Conservation (phyloP, 2,329 filamentous ascomycete genomes). For the Nemania sp. region DNA sequence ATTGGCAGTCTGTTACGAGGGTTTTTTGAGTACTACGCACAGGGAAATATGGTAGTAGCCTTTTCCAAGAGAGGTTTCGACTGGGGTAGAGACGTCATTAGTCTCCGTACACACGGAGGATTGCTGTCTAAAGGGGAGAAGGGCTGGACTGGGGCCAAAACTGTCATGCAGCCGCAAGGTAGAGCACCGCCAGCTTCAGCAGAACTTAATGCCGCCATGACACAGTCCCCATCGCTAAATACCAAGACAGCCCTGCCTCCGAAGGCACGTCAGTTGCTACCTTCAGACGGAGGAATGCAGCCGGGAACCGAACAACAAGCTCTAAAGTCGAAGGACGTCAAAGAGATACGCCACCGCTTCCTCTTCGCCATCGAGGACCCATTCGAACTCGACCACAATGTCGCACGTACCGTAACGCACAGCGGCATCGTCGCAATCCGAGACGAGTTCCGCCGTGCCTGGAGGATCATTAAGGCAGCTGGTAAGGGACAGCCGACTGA, state of each 20-base stretch:
- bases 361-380: slow-evolving; percentile 93
- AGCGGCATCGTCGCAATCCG: slow-evolving; percentile 83
- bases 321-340: slow-evolving; percentile 59
- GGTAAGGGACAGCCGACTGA: slow-evolving; percentile 58
- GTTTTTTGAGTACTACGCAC: slow-evolving; percentile 90
- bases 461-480: slow-evolving; percentile 73
- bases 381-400: slow-evolving; percentile 89
- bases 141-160: slow-evolving; percentile 87
- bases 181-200: slow-evolving; percentile 46
- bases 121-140: slow-evolving; percentile 80
- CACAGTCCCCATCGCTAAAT: slow-evolving; percentile 42
- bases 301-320: slow-evolving; percentile 34
- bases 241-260: slow-evolving; percentile 15
- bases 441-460: slow-evolving; percentile 85
- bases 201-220: slow-evolving; percentile 32
- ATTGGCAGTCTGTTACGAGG: slow-evolving; percentile 79
- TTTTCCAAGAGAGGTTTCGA: slow-evolving; percentile 72
- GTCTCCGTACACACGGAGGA: slow-evolving; percentile 77
- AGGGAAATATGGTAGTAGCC: slow-evolving; percentile 66
- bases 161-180: slow-evolving; percentile 67
- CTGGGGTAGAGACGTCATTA: slow-evolving; percentile 84
- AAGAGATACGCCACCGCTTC: slow-evolving; percentile 82
- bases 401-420: slow-evolving; percentile 87
- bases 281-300: slow-evolving; percentile 23
- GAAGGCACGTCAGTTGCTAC: slow-evolving; percentile 31